Evolutionary conservation across 148 eudicot genomes (phyloP), one percentile per base, ranked within the genome.

Genomic region (Vaccinium myrtillus): DNA sequence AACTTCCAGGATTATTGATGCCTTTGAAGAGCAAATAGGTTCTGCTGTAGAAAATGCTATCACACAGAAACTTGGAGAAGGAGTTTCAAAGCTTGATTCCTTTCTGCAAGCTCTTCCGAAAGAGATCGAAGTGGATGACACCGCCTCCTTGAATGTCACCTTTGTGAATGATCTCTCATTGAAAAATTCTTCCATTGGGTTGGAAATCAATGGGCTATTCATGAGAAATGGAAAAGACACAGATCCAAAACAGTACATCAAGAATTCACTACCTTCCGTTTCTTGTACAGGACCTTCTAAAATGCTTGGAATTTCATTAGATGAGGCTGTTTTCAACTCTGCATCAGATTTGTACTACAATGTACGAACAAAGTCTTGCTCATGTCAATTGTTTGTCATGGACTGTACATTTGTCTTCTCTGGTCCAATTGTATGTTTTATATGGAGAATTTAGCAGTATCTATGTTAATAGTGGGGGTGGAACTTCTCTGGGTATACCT

Each of bases 261-360:
- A 87, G 87, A 86, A 80, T 81, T 83, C 83, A 69, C 86, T 84
- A 19, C 88, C 65, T n/a, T 85, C 77, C 54, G 59, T 86, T 75
- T 90, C 88, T 50, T 93, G 95, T 76, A 83, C 81, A 3, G 91
- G 89, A 84, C 78, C 93, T 25, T 87, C 91, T 51, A 94, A 90
- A 90, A 94, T 94, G 98, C 88, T 94, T 80, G 98, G 95, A 80
- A 94, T 94, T 77, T 87, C 91, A 61, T 55, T 94, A 76, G 92
- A 90, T 43, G 91, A 93, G 89, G 91, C 89, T 85, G 94, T 94
- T 84, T 94, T 94, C 63, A 88, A 86, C 86, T 94, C 98, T 54
- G 98, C 98, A 43, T 86, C 94, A 69, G 75, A 85, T 58, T 90
- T 91, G 83, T 94, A 94, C 83, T 91, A 83, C 87, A 88, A 90